phyloP scores from a whole-genome alignment of 2,329 filamentous ascomycete genomes.

The Trichoderma asperellum region DNA sequence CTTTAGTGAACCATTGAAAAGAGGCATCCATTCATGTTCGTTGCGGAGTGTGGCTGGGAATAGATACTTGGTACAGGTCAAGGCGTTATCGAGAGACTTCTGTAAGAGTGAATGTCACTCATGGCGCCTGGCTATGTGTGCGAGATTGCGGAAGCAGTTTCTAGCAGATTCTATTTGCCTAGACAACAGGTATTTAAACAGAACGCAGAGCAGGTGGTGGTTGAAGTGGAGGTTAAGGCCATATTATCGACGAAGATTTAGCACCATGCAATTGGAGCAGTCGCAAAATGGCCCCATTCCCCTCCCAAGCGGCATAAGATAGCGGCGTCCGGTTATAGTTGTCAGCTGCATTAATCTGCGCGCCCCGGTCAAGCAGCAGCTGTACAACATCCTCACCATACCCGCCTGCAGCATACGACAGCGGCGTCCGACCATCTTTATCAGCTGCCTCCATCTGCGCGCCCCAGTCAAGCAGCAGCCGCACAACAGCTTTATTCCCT shows the following conservation, averaged over 20 bases:
- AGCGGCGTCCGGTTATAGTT: not conserved
- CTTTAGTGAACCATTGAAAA: not conserved
- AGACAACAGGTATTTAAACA: not conserved
- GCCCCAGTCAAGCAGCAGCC: not conserved
- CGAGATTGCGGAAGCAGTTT: not conserved
- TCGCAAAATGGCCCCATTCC: not conserved
- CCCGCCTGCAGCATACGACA: no score
- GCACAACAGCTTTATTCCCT: not conserved
- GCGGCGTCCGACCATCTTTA: not conserved
- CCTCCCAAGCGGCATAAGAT: not conserved
- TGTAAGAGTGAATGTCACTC: not conserved
- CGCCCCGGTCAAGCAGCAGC: not conserved
- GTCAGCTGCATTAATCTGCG: not conserved
- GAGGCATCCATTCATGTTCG: not conserved
- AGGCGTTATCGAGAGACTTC: not conserved
- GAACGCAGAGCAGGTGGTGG: not conserved
- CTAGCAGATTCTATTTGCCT: not conserved
- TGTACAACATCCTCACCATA: no score
- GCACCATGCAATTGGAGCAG: not conserved
- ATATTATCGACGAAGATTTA: not conserved
- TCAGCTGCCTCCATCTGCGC: not conserved
- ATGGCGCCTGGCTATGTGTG: not conserved
- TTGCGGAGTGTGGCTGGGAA: not conserved
- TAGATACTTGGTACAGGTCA: not conserved
- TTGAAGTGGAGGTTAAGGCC: not conserved